A percentile compares a stretch with the other conserved stretches of the same genome.
These are phyloP conservation scores for Yarrowia porcina DNA, from an alignment of 805 yeast species.

Conservation along the genomic window DNA sequence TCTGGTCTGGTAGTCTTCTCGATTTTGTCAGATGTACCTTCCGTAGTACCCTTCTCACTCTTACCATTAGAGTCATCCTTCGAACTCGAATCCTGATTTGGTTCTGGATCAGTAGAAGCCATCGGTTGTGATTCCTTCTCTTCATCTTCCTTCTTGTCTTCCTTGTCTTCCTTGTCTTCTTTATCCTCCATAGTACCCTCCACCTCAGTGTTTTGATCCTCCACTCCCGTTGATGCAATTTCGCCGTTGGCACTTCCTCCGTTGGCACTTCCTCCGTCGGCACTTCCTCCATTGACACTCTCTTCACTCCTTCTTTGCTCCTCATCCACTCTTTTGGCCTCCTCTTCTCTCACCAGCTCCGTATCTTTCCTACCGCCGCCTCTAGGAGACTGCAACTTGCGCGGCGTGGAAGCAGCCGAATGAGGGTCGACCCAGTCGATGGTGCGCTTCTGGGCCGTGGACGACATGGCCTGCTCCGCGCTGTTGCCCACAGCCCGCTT, in stretches of 20 bases:
- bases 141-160: not conserved
- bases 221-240: not conserved
- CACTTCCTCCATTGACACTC: too few species aligned
- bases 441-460: constrained; percentile 20
- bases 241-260: not conserved
- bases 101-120: too few species aligned
- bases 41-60: too few species aligned
- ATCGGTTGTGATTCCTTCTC: not conserved
- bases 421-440: constrained; percentile 25
- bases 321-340: not conserved
- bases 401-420: constrained; percentile 2
- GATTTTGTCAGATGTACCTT: too few species aligned
- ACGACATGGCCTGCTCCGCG: constrained; percentile 11
- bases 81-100: too few species aligned
- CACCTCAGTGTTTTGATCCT: not conserved
- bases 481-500: constrained; percentile 23
- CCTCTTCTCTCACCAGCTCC: not conserved
- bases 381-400: constrained; percentile 10
- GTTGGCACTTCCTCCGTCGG: not conserved
- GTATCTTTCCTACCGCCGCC: not conserved
- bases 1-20: too few species aligned
- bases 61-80: too few species aligned
- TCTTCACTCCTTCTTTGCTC: too few species aligned
- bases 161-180: not conserved
- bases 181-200: not conserved